Conservation (phyloP, 106 monocot species). For the Triglochin maritima region DNA sequence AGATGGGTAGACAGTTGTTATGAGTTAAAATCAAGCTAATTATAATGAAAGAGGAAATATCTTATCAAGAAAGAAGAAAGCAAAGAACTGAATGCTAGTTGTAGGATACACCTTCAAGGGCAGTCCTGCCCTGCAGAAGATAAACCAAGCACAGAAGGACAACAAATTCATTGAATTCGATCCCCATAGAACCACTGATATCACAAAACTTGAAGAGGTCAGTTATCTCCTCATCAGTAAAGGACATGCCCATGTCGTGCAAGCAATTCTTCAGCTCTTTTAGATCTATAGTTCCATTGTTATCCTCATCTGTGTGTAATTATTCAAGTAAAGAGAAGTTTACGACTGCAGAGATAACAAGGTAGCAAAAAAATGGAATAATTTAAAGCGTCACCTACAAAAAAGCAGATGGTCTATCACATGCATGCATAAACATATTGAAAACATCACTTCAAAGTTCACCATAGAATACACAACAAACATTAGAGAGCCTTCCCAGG, state of each 20-base stretch:
- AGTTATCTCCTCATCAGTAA: slow-evolving; percentile 52
- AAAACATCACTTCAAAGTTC: slow-evolving; percentile 4
- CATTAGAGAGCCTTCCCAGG: background rate
- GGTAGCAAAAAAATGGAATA: too few species aligned
- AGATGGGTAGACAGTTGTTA: too few species aligned
- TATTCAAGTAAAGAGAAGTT: slow-evolving; percentile 1
- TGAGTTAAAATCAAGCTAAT: too few species aligned
- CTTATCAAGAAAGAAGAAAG: slow-evolving; percentile 14
- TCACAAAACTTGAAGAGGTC: slow-evolving; percentile 76
- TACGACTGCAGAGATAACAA: too few species aligned
- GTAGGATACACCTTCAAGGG: slow-evolving; percentile 51
- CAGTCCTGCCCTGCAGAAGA: slow-evolving; percentile 51
- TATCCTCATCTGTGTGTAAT: slow-evolving; percentile 59
- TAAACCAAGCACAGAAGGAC: slow-evolving; percentile 87
- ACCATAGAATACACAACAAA: background rate
- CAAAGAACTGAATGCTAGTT: background rate
- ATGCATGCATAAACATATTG: slow-evolving; percentile 4
- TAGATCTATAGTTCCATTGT: slow-evolving; percentile 67
- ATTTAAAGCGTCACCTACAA: too few species aligned
- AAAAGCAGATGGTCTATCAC: background rate
- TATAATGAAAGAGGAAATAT: too few species aligned
- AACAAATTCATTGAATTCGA: slow-evolving; percentile 89
- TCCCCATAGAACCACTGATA: slow-evolving; percentile 60
- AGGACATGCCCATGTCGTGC: slow-evolving; percentile 49
- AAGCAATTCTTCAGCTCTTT: slow-evolving; percentile 68